phyloP scores from a whole-genome alignment of 257 asterid genomes.

The Dorcoceras hygrometricum region DNA sequence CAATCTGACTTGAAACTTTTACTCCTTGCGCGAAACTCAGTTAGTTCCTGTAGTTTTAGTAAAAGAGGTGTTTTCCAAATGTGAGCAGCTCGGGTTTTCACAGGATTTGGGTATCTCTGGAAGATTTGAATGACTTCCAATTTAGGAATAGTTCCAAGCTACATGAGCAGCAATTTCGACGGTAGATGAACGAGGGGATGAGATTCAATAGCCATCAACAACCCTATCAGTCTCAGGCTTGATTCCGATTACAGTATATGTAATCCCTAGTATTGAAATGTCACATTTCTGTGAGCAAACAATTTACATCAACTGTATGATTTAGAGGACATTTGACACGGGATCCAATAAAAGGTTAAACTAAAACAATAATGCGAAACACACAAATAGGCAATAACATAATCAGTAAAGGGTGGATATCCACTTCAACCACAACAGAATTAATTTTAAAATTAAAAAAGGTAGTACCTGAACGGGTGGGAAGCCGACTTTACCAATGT shows the following conservation, averaged over 20 bases:
- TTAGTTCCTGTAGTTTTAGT: background rate
- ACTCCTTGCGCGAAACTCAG: background rate
- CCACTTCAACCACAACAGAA: background rate
- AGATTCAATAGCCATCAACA: background rate
- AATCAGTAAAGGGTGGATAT: background rate
- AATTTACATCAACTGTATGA: background rate
- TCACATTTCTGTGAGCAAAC: background rate
- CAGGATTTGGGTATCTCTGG: background rate
- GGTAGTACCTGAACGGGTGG: conserved; percentile 86
- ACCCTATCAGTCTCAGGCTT: background rate
- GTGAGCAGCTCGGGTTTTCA: background rate
- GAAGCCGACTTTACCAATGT: conserved; percentile 87
- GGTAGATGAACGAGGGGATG: background rate
- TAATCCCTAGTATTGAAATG: background rate
- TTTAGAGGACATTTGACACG: background rate
- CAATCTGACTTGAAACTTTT: background rate
- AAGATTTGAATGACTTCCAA: background rate
- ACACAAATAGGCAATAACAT: background rate
- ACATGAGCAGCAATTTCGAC: background rate
- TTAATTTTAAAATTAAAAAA: background rate
- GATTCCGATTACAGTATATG: background rate
- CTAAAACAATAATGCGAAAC: background rate
- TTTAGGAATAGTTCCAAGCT: background rate
- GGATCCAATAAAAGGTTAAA: background rate
- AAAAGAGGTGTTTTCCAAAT: background rate